Evolutionary conservation across 192 early-diverging fungal genomes (phyloP), one percentile per base, ranked within the genome.

Genomic region (Kickxella alabastrina): DNA sequence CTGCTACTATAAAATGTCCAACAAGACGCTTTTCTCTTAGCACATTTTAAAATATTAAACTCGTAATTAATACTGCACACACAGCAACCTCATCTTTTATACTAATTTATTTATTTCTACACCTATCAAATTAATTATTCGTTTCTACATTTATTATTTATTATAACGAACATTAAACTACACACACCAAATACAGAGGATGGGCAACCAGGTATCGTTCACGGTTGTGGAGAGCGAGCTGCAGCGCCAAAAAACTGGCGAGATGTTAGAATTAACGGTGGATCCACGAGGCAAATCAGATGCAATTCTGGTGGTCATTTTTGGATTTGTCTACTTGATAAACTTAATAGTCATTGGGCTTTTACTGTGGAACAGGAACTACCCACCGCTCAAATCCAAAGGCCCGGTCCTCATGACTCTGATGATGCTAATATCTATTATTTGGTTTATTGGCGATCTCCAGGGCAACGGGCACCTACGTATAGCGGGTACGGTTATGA

Each of bases 341-440:
- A 51, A 67, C 39, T 31, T 62, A 25, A 6, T 62, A 13, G 63
- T 54, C 0, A 56, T 49, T 5, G 18, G 38, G 6, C 22, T 75
- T 41, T 31, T 66, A 34, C 10, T 75, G 22, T 53, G 39, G 39
- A 66, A 75, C 49, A 50, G 59, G 22, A n/a, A 38, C 19, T 75
- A 75, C 39, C 59, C 71, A 27, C 71, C 71, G 37, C 51, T 75
- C 1, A 62, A 63, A 24, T 61, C 58, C 46, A 75, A 75, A 27
- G 67, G 52, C 45, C 59, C 64, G 13, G 2, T 43, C 7, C 39
- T 75, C 4, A 75, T 75, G 71, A 36, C 43, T 2, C 36, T 24
- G 3, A 37, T 45, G 15, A 27, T 67, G 14, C 19, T 46, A 1
- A 36, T 44, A 1, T 17, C 58, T 0, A 25, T 65, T 1, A 23